These are phyloP conservation scores for Tolypocladium ophioglossoides DNA, from an alignment of 2,329 filamentous ascomycete species.

Conservation along the genomic window DNA sequence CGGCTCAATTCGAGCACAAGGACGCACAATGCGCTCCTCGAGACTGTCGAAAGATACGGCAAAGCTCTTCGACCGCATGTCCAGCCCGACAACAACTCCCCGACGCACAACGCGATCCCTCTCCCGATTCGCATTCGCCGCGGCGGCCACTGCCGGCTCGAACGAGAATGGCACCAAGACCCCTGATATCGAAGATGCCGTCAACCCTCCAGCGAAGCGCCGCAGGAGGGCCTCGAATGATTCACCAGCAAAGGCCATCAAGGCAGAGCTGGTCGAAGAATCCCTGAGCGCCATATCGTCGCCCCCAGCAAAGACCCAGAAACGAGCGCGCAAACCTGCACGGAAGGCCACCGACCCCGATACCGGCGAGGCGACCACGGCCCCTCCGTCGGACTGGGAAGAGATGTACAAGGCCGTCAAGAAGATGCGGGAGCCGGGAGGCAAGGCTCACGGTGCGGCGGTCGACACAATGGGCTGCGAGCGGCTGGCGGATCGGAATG, in stretches of 20 bases:
- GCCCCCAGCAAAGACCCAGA: conserved; percentile 15
- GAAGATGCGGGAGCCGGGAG: conserved; percentile 56
- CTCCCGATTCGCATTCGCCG: conserved; percentile 33
- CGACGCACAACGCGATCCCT: conserved; percentile 40
- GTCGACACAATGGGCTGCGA: conserved; percentile 98
- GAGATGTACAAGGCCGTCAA: conserved; percentile 68
- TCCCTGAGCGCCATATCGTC: conserved; percentile 11
- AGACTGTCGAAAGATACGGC: conserved; percentile 47
- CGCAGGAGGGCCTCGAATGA: conserved; percentile 13
- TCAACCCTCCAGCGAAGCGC: conserved; percentile 21
- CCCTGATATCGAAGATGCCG: conserved; percentile 48
- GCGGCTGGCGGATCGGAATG: conserved; percentile 48
- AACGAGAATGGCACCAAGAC: conserved; percentile 5
- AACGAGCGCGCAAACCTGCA: conserved; percentile 34
- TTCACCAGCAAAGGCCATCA: conserved; percentile 17
- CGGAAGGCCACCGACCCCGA: conserved; percentile 29
- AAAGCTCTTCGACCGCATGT: conserved; percentile 35
- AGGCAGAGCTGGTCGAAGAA: conserved; percentile 27
- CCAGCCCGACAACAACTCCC: conserved; percentile 17
- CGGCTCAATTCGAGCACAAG: not conserved
- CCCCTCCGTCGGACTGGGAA: conserved; percentile 74
- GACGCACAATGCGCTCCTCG: conserved; percentile 41
- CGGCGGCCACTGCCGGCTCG: conserved; percentile 12
- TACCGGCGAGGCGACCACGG: conserved; percentile 27
- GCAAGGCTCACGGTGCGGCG: conserved; percentile 58